phyloP scores from a whole-genome alignment of 768 basidiomycete species.

The Candolleomyces aberdarensis region DNA sequence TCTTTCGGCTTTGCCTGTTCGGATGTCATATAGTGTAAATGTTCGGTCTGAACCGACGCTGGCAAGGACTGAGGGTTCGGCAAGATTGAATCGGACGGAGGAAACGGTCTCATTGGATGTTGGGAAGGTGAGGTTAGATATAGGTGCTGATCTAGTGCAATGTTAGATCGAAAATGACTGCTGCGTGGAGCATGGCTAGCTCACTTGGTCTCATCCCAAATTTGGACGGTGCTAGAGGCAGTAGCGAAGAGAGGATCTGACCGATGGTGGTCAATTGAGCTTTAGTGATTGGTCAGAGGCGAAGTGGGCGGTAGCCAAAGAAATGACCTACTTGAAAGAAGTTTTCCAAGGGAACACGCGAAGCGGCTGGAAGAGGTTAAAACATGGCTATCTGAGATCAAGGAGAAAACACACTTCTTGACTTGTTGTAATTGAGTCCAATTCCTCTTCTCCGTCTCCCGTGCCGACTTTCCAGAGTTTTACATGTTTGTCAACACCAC shows the following conservation, averaged over 20 bases:
- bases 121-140: slow-evolving; percentile 86
- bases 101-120: slow-evolving; percentile 87
- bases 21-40: slow-evolving; percentile 93
- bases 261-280: slow-evolving; percentile 92
- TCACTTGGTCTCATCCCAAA: slow-evolving; percentile 98
- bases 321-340: slow-evolving; percentile 86
- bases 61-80: slow-evolving; percentile 92
- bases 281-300: slow-evolving; percentile 27
- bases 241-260: slow-evolving; percentile 90
- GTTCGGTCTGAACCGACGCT: slow-evolving; percentile 94
- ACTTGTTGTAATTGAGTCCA: slow-evolving; percentile 8
- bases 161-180: too few relatives aligned
- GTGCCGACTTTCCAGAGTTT: slow-evolving; percentile 70
- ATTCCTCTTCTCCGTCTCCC: slow-evolving; percentile 29
- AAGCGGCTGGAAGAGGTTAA: slow-evolving; percentile 44
- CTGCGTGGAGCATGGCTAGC: slow-evolving; percentile 14
- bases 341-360: slow-evolving; percentile 82
- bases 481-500: slow-evolving; percentile 78
- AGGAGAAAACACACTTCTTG: background rate
- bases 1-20: slow-evolving; percentile 94
- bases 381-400: too few relatives aligned
- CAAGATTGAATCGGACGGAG: slow-evolving; percentile 87
- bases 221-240: slow-evolving; percentile 87
- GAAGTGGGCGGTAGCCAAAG: background rate
- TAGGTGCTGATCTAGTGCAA: slow-evolving; percentile 63